These are phyloP conservation scores for Podila verticillata DNA, from an alignment of 192 early-diverging fungal genomes.

Conservation along the genomic window DNA sequence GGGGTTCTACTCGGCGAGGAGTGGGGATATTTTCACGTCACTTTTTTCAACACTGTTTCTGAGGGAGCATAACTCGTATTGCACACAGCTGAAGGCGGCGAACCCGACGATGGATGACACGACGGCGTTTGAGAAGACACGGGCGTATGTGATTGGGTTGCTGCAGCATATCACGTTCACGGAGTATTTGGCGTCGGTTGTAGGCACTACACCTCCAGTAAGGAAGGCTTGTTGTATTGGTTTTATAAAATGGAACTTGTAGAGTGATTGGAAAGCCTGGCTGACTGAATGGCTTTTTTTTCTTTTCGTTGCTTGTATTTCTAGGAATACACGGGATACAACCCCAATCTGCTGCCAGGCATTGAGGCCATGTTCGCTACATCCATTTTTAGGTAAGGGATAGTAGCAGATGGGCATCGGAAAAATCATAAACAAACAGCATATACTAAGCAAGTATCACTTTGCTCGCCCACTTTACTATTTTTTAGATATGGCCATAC, in stretches of 20 bases:
- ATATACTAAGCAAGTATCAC: no score
- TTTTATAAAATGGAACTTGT: background rate
- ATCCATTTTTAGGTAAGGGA: background rate
- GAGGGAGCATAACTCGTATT: background rate
- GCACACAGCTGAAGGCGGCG: background rate
- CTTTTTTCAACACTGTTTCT: slow-evolving; percentile 2
- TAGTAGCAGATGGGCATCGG: no score
- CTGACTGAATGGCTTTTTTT: no score
- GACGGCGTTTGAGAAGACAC: background rate
- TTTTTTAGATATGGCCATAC: background rate
- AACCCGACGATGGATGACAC: background rate
- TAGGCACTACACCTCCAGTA: background rate
- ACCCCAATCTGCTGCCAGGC: background rate
- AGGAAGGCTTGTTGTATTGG: background rate
- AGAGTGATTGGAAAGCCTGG: background rate
- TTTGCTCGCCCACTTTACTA: no score
- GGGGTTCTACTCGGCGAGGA: background rate
- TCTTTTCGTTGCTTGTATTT: background rate
- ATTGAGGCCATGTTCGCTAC: background rate
- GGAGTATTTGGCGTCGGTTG: background rate
- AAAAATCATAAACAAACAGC: no score
- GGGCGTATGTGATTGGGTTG: background rate
- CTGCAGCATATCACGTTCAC: slow-evolving; percentile 6
- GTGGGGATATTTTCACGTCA: background rate
- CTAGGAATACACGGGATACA: background rate